Conservation (phyloP, 73 alveolate species). For the Breviolum minutum region DNA sequence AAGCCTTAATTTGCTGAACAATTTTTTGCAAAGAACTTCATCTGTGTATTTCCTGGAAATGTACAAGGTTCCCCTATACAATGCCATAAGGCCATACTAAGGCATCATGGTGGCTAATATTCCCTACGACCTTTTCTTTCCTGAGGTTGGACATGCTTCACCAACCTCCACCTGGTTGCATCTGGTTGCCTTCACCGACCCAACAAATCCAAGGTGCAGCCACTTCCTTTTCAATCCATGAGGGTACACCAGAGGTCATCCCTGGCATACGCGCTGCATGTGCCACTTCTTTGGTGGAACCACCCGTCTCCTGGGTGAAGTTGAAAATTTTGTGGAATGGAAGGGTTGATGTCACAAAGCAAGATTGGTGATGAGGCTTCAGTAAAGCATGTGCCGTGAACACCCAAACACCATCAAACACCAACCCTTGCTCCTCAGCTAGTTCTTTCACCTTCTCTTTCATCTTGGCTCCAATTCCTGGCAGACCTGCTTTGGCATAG, state of each 20-base stretch:
- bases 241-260: slow-evolving; percentile 46
- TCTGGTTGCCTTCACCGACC: not conserved
- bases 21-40: too few relatives aligned
- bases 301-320: not conserved
- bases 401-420: not conserved
- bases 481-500: slow-evolving; percentile 74
- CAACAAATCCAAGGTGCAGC: not conserved
- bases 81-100: too few relatives aligned
- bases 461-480: slow-evolving; percentile 78
- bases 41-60: too few relatives aligned
- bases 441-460: slow-evolving; percentile 77
- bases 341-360: not conserved
- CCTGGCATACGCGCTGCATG: slow-evolving; percentile 71
- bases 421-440: slow-evolving; percentile 36
- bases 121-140: too few relatives aligned
- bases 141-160: too few relatives aligned
- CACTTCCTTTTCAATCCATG: slow-evolving; percentile 40
- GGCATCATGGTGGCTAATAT: too few relatives aligned
- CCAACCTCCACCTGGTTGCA: not conserved
- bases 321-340: not conserved
- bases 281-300: slow-evolving; percentile 67
- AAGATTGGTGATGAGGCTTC: not conserved
- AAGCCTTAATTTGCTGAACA: too few relatives aligned
- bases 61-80: too few relatives aligned
- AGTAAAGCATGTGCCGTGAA: not conserved